These are phyloP conservation scores for Eremothecium sinecaudum DNA, from an alignment of 1,139 yeast genomes.

Conservation along the genomic window DNA sequence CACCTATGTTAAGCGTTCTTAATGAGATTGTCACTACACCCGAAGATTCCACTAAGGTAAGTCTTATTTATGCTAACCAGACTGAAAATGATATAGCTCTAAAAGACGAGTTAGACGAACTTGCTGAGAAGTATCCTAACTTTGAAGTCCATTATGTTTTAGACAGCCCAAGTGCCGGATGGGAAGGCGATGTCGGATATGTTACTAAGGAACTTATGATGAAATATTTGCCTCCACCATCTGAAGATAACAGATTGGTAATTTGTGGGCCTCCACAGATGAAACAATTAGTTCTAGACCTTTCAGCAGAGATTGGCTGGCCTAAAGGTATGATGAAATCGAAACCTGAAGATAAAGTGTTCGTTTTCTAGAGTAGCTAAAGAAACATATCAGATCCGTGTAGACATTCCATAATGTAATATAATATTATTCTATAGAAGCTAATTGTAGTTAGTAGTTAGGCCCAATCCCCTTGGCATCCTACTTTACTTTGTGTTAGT, in stretches of 20 bases:
- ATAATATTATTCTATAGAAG: too few species aligned
- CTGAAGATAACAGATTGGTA: conserved; percentile 44
- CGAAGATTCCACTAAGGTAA: conserved; percentile 50
- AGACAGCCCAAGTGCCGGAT: conserved; percentile 33
- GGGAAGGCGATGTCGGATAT: conserved; percentile 54
- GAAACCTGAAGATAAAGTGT: conserved; percentile 55
- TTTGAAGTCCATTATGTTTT: conserved; percentile 45
- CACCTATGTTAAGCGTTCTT: conserved; percentile 65
- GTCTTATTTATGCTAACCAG: conserved; percentile 60
- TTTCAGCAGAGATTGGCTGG: conserved; percentile 56
- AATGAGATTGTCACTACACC: conserved; percentile 54
- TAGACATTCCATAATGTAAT: too few species aligned
- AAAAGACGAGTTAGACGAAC: conserved; percentile 60
- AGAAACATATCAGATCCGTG: too few species aligned
- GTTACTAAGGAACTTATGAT: conserved; percentile 50
- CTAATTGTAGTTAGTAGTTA: too few species aligned
- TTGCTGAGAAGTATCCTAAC: conserved; percentile 51
- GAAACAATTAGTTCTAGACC: conserved; percentile 44
- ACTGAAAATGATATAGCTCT: conserved; percentile 64
- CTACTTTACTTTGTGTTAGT: too few species aligned
- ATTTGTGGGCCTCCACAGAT: conserved; percentile 73
- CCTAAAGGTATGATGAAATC: conserved; percentile 42
- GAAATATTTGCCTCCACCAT: conserved; percentile 42
- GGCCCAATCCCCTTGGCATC: too few species aligned
- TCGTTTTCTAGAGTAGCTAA: conserved; percentile 62